phyloP scores from a whole-genome alignment of 495 filamentous ascomycete species.

The Trichocladium uniseriatum region DNA sequence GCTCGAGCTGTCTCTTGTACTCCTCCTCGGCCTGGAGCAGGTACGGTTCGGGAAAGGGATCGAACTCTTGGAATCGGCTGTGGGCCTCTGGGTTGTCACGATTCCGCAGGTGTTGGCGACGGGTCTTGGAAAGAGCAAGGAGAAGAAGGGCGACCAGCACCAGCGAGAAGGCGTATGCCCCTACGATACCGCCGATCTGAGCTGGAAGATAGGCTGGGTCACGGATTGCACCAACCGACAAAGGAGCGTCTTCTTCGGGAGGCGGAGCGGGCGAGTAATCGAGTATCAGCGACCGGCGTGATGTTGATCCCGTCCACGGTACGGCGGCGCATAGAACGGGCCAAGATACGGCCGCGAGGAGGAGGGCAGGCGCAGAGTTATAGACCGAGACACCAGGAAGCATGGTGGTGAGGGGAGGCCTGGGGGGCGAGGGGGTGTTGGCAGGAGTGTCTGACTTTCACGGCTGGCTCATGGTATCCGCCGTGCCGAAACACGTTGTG shows the following conservation, averaged over 20 bases:
- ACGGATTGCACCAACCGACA: slow-evolving; percentile 44
- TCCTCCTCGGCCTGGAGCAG: slow-evolving; percentile 31
- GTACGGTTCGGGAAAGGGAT: slow-evolving; percentile 24
- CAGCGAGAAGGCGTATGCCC: slow-evolving; percentile 66
- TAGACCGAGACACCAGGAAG: slow-evolving; percentile 18
- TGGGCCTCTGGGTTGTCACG: slow-evolving; percentile 20
- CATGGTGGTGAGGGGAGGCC: slow-evolving; percentile 23
- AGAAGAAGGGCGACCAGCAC: slow-evolving; percentile 57
- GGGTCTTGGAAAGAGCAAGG: slow-evolving; percentile 39
- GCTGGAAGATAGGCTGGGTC: slow-evolving; percentile 56
- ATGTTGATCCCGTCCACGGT: slow-evolving; percentile 18
- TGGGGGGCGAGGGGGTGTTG: slow-evolving; percentile 6
- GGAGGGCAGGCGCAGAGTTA: slow-evolving; percentile 26
- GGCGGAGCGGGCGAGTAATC: slow-evolving; percentile 48
- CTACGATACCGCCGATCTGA: slow-evolving; percentile 70
- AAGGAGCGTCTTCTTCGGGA: slow-evolving; percentile 48
- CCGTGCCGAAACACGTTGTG: slow-evolving; percentile 39
- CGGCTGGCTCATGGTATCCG: slow-evolving; percentile 30
- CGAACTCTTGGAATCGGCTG: slow-evolving; percentile 11
- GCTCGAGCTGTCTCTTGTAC: slow-evolving; percentile 16
- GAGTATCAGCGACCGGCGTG: slow-evolving; percentile 38
- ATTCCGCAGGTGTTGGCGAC: slow-evolving; percentile 32
- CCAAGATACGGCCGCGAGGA: slow-evolving; percentile 26
- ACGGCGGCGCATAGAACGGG: slow-evolving; percentile 24
- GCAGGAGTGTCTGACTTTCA: slow-evolving; percentile 14